Conservation (phyloP, 768 basidiomycete species). For the Lentinula edodes region DNA sequence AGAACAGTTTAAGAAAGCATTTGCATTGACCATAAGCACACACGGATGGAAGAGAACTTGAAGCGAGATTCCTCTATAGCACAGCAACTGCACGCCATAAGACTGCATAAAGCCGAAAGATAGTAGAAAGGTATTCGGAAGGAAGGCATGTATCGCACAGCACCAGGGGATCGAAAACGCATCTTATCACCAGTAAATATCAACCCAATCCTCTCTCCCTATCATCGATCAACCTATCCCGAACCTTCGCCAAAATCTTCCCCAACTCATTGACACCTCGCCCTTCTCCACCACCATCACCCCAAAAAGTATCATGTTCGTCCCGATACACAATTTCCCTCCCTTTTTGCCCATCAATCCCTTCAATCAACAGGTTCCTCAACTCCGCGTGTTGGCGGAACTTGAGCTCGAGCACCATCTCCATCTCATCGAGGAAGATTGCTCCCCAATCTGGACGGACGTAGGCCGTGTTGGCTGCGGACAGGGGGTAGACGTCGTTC, state of each 20-base stretch:
- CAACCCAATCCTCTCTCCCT: not conserved
- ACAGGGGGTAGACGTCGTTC: slow-evolving; percentile 30
- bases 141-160: no score
- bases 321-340: slow-evolving; percentile 50
- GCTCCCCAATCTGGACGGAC: slow-evolving; percentile 51
- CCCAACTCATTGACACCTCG: slow-evolving; percentile 61
- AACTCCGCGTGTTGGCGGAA: slow-evolving; percentile 66
- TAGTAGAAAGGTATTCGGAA: no score
- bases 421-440: slow-evolving; percentile 56
- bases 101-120: no score
- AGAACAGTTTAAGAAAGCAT: no score
- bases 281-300: slow-evolving; percentile 38
- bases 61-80: no score
- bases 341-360: slow-evolving; percentile 40
- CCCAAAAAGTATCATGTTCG: slow-evolving; percentile 60
- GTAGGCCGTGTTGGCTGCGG: slow-evolving; percentile 22
- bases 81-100: no score
- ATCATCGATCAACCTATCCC: slow-evolving; percentile 36
- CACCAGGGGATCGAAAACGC: no score
- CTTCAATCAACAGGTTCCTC: slow-evolving; percentile 40
- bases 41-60: no score
- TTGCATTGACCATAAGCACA: no score
- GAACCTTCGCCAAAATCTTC: slow-evolving; percentile 47
- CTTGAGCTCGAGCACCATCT: slow-evolving; percentile 61
- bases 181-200: not conserved